Percentiles rank a stretch among this genome's conserved stretches.
phyloP scores from a whole-genome alignment of 805 yeast genomes.

The Candida nonsorbophila region DNA sequence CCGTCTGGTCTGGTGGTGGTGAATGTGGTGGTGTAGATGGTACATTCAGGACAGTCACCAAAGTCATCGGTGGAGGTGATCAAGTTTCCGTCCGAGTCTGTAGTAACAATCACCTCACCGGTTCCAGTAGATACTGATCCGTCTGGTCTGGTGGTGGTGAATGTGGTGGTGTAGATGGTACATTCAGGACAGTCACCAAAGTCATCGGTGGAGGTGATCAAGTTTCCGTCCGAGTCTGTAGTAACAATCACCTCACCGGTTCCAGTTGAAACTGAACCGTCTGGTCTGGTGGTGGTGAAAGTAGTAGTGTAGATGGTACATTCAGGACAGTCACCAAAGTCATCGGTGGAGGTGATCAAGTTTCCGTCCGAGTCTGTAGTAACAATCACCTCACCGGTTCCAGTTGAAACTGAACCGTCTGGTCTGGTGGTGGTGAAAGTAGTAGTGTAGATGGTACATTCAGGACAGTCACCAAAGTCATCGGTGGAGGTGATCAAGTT shows the following conservation, averaged over 20 bases:
- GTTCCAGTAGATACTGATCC: conserved; percentile 8
- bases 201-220: conserved; percentile 9
- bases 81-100: conserved; percentile 8
- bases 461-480: conserved; percentile 4
- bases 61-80: conserved; percentile 8
- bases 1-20: conserved; percentile 7
- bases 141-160: conserved; percentile 7
- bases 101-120: conserved; percentile 10
- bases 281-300: conserved; percentile 4
- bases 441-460: conserved; percentile 8
- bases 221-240: conserved; percentile 9
- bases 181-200: conserved; percentile 4
- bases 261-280: conserved; percentile 8
- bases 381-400: conserved; percentile 7
- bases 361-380: conserved; percentile 7
- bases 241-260: conserved; percentile 10
- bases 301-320: conserved; percentile 11
- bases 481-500: conserved; percentile 9
- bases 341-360: conserved; percentile 8
- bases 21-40: conserved; percentile 10
- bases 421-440: conserved; percentile 8
- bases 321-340: conserved; percentile 3
- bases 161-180: conserved; percentile 10
- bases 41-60: conserved; percentile 4
- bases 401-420: conserved; percentile 5